Base-by-base conservation (phyloP, 176 grass and related monocot genomes). In the Carex scoparia region DNA sequence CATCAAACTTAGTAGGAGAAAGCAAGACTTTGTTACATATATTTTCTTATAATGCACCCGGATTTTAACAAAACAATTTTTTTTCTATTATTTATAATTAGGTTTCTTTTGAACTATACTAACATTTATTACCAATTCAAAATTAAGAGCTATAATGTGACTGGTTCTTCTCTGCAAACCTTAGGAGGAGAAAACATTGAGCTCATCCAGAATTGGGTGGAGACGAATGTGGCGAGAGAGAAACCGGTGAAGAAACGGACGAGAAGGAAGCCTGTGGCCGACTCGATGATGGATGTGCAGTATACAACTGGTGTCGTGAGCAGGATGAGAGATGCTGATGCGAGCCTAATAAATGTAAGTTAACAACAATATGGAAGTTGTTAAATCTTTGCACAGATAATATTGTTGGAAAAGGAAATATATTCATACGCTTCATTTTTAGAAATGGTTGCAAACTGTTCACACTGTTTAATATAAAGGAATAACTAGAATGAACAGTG, bases 191-290 rank as follows among this genome's bases (percentile, higher is more conserved):
- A 88, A 88, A 98, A 98, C 95, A 98, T 94, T 72, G 92, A 94
- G 84, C 95, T 98, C 95, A 98, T 98, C 95, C 95, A 98, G 82
- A 94, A 98, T 67, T 98, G 95, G 38, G 91, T 90, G 6, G 95
- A 98, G 72, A 98, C 95, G 60, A 98, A 98, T 7, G 92, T 89
- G 32, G 92, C 95, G 1, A 98, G 95, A 48, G 95, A 94, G 88
- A 98, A 93, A 27, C 95, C 95, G 13, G 92, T 93, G 91, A 98
- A 93, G 89, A 98, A 98, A 3, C 95, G 90, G 31, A 86, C 92
- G 10, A 98, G 89, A 15, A 98, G 87, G 88, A 69, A 98, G 0
- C 81, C 67, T 5, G 89, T 66, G 1, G 95, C 79, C 1, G 89
- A 87, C 62, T 84, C 33, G 64, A 98, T 98, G 74, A 98, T n/a